Conservation (phyloP, 2,329 filamentous ascomycete genomes). For the Proliferodiscus dingleyae region DNA sequence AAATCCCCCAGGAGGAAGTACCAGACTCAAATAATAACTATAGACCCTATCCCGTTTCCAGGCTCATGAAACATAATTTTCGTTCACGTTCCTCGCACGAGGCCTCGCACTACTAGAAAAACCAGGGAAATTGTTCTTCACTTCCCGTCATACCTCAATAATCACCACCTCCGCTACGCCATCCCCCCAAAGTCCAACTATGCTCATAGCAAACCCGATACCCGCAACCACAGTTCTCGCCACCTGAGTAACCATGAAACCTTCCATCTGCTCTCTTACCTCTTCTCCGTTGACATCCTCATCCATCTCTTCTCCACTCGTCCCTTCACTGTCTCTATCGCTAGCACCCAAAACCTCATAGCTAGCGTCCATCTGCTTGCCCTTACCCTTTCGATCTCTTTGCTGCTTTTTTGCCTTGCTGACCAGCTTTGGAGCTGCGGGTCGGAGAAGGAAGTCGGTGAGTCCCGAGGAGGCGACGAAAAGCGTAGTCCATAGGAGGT, state of each 20-base stretch:
- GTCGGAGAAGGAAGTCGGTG: conserved; percentile 30
- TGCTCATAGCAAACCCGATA: conserved; percentile 54
- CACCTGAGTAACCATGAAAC: conserved; percentile 49
- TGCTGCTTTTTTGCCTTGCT: conserved; percentile 16
- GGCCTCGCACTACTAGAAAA: no score
- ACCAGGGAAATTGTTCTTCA: neutral
- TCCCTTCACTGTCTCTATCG: conserved; percentile 40
- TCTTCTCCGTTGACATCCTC: conserved; percentile 56
- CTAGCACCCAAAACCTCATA: conserved; percentile 58
- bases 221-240: conserved; percentile 50
- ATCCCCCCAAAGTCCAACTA: conserved; percentile 64
- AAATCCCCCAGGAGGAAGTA: no score
- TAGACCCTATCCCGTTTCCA: no score
- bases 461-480: conserved; percentile 52
- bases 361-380: conserved; percentile 56
- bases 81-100: no score
- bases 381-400: conserved; percentile 22
- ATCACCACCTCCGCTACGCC: conserved; percentile 36
- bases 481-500: conserved; percentile 79
- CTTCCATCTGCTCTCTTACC: conserved; percentile 52
- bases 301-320: conserved; percentile 44
- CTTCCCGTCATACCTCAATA: conserved; percentile 24
- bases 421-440: conserved; percentile 7
- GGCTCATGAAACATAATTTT: no score
- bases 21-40: no score